A percentile compares a stretch with the other conserved stretches of the same genome.
phyloP scores from a whole-genome alignment of 768 basidiomycete species.

The Naganishia antarctica region DNA sequence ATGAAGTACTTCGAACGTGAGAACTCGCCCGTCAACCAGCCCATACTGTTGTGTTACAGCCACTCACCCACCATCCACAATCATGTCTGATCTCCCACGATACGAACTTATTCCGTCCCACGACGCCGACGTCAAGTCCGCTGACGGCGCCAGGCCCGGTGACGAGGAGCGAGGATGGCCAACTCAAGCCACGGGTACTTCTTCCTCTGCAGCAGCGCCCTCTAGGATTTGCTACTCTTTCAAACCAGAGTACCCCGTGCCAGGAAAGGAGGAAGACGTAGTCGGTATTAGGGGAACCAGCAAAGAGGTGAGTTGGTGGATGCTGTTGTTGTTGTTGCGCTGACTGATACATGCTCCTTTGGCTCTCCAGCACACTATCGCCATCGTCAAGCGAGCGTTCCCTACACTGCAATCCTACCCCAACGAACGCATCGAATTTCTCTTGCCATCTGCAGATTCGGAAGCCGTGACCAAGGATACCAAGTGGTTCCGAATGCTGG shows the following conservation, averaged over 20 bases:
- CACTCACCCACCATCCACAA: too few relatives aligned
- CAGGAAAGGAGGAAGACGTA: constrained; percentile 18
- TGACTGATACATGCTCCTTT: neutral
- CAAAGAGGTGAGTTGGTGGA: constrained; percentile 4
- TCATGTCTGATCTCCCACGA: constrained; percentile 12
- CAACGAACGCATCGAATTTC: constrained; percentile 6
- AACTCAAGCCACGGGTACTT: neutral
- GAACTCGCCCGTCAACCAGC: too few relatives aligned
- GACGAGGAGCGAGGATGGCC: constrained; percentile 1
- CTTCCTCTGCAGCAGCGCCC: neutral
- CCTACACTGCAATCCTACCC: constrained; percentile 1
- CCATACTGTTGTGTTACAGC: too few relatives aligned
- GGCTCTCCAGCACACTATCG: constrained; percentile 7
- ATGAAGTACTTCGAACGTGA: too few relatives aligned
- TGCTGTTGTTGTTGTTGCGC: neutral
- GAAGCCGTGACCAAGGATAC: constrained; percentile 19
- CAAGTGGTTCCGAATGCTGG: constrained; percentile 18
- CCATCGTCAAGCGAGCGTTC: constrained; percentile 15
- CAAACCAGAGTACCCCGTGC: constrained; percentile 14
- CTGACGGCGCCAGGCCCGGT: neutral
- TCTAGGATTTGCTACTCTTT: constrained; percentile 13
- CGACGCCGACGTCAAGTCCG: constrained; percentile 13
- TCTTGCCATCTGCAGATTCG: constrained; percentile 1
- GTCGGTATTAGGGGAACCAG: constrained; percentile 10
- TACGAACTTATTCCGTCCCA: constrained; percentile 2